Percentiles rank a stretch among this genome's conserved stretches.
Evolutionary conservation across 169 alveolate species (phyloP).

Genomic region (Babesia ovis): DNA sequence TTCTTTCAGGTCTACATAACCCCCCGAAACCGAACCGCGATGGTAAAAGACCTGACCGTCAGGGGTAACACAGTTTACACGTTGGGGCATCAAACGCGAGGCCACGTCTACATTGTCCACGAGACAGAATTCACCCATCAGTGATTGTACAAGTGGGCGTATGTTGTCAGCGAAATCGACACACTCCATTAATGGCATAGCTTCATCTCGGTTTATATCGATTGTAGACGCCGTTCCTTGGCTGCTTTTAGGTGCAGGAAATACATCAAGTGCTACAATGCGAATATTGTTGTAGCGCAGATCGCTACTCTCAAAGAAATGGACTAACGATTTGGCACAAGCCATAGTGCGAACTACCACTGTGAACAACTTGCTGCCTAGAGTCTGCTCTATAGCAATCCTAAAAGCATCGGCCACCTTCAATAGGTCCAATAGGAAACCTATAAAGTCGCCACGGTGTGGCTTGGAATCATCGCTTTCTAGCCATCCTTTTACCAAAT

Average conservation of each 20-base stretch:
- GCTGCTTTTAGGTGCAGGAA: not conserved
- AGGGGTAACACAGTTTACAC: constrained; percentile 56
- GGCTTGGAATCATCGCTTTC: not conserved
- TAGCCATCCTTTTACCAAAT: constrained; percentile 10
- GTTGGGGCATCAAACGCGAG: not conserved
- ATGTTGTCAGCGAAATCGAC: constrained; percentile 13
- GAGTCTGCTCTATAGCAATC: constrained; percentile 52
- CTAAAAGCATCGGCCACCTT: constrained; percentile 44
- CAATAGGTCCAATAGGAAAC: constrained; percentile 43
- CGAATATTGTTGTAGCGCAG: constrained; percentile 29
- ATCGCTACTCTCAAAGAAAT: constrained; percentile 15
- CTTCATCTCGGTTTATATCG: constrained; percentile 12
- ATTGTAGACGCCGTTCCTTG: not conserved
- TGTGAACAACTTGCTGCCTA: constrained; percentile 56
- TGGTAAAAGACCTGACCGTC: constrained; percentile 60
- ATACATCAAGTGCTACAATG: constrained; percentile 25
- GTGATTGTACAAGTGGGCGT: not conserved
- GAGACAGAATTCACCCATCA: constrained; percentile 36
- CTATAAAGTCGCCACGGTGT: constrained; percentile 32
- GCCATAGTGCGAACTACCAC: constrained; percentile 47
- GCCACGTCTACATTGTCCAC: constrained; percentile 48
- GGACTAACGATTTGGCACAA: constrained; percentile 32
- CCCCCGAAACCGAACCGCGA: constrained; percentile 59
- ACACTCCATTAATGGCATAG: constrained; percentile 36
- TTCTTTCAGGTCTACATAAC: constrained; percentile 37